A percentile compares a stretch with the other conserved stretches of the same genome.
These are phyloP conservation scores for Plasmodium fragile DNA, from an alignment of 169 alveolate genomes.

Conservation along the genomic window DNA sequence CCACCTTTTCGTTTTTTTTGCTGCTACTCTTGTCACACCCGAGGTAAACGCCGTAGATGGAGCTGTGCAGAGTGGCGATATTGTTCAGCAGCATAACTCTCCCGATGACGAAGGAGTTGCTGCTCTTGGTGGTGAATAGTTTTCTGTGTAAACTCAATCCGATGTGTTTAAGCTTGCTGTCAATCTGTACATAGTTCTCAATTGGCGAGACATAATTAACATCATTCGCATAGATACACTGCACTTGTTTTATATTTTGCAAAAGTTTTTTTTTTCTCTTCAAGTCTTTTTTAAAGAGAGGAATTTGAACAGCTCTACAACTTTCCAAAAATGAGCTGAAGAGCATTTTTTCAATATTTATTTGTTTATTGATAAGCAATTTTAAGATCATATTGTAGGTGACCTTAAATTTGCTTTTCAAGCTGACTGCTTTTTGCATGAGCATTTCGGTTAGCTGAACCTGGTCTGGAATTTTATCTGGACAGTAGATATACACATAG, in stretches of 20 bases:
- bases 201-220: conserved; percentile 29
- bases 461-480: conserved; percentile 91
- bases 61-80: conserved; percentile 35
- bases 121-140: conserved; percentile 47
- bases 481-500: conserved; percentile 93
- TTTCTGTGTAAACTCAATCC: conserved; percentile 68
- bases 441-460: conserved; percentile 90
- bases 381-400: conserved; percentile 93
- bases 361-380: conserved; percentile 86
- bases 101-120: conserved; percentile 73
- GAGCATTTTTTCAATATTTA: conserved; percentile 89
- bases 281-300: conserved; percentile 81
- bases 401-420: conserved; percentile 93
- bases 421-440: conserved; percentile 87
- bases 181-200: conserved; percentile 70
- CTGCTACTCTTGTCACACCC: conserved; percentile 67
- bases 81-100: conserved; percentile 67
- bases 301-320: conserved; percentile 84
- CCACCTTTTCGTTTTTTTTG: conserved; percentile 38
- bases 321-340: conserved; percentile 90
- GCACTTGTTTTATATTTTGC: conserved; percentile 70
- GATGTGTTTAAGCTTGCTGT: conserved; percentile 58
- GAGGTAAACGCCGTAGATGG: conserved; percentile 66
- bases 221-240: conserved; percentile 67
- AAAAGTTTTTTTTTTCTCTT: conserved; percentile 76